Base-by-base conservation (phyloP, 1,139 yeast genomes). In the Taphrina sp. region DNA sequence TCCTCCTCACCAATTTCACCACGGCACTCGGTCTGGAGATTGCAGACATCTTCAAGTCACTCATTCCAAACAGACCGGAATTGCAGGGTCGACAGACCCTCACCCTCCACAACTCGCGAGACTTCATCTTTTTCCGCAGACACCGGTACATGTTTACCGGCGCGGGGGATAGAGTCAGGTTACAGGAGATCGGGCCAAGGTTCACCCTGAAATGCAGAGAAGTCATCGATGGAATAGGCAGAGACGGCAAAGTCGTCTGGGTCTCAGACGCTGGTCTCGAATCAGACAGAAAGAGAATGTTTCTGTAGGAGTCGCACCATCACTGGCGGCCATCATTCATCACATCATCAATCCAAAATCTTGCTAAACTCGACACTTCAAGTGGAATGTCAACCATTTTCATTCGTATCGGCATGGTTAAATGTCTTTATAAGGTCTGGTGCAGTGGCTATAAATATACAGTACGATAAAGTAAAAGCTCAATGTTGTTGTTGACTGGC, bases 121-220 rank as follows among this genome's bases (percentile, higher is more conserved):
- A 92, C 69, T 94, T 78, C 68, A 86, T 92, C 47, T 92, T 92
- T 67, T 89, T 92, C 76, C 79, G 98, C 71, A 82, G 97, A 72
- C 98, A 92, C 68, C 79, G 98, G 66, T 92, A 92, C 67, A 75
- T 88, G 5, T 92, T 92, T 72, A 78, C 81, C 65, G 86, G 89
- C 67, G 51, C 37, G 14, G 58, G 52, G n/a, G 95, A 88, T 67
- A 82, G 81, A 65, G 97, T 90, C 1, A 97, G 98, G 3, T 73
- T 92, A 55, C 98, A 92, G 67, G 98, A 94, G 67, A 74, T 92
- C 49, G 98, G 98, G 0, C 98, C 98, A 0, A 96, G 90, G 69
- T 94, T 92, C 69, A 94, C 98, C 0, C 72, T 92, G 67, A 84
- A 85, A 67, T 74, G 94, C 62, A 79, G 96, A 69, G 77, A 97